Conservation (phyloP, 345 rosid genomes). For the Dovyalis caffra region DNA sequence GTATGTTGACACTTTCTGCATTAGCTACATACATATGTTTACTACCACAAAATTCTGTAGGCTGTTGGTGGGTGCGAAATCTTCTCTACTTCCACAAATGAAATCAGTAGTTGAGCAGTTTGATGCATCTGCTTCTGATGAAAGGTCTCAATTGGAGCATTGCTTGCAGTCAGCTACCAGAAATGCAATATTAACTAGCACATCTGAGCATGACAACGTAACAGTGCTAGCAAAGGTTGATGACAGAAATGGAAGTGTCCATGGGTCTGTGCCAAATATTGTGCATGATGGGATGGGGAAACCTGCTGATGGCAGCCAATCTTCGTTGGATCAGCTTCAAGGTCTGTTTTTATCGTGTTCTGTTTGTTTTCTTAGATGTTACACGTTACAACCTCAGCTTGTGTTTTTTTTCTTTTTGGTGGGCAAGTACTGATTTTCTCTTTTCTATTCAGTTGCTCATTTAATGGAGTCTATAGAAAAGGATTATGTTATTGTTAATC, state of each 20-base stretch:
- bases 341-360: constrained; percentile 30
- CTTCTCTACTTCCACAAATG: constrained; percentile 17
- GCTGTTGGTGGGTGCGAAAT: constrained; percentile 27
- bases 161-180: constrained; percentile 9
- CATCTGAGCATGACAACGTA: constrained; percentile 26
- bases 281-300: constrained; percentile 31
- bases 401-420: neutral
- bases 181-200: constrained; percentile 25
- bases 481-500: constrained; percentile 69
- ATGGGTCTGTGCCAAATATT: constrained; percentile 15
- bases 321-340: constrained; percentile 38
- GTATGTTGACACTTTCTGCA: neutral
- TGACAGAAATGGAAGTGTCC: constrained; percentile 17
- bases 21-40: constrained; percentile 18
- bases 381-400: constrained; percentile 2
- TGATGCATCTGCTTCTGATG: constrained; percentile 32
- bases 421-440: constrained; percentile 20
- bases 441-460: constrained; percentile 44
- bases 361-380: neutral
- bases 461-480: constrained; percentile 65
- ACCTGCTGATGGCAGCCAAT: constrained; percentile 33
- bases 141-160: constrained; percentile 32
- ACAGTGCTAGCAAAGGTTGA: constrained; percentile 10
- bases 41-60: constrained; percentile 39
- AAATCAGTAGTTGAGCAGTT: constrained; percentile 27